Evolutionary conservation across 2,329 filamentous ascomycete genomes (phyloP).

Genomic region (Fusarium sororula): DNA sequence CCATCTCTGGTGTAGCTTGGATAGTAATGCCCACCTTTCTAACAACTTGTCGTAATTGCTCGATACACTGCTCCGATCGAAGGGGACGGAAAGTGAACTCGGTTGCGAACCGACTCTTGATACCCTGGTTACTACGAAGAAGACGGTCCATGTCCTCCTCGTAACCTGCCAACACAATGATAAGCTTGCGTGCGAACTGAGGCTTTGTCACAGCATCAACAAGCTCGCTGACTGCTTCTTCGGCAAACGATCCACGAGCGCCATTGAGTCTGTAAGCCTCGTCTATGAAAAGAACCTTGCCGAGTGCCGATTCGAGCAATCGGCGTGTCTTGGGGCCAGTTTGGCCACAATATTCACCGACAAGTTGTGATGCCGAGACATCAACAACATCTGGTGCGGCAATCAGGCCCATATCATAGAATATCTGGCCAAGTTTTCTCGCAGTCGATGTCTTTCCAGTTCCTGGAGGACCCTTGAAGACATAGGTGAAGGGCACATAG

Average conservation of each 20-base stretch:
- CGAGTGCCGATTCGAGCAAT: slow-evolving; percentile 68
- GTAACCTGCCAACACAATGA: slow-evolving; percentile 75
- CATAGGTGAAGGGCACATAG: slow-evolving; percentile 70
- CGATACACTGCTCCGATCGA: slow-evolving; percentile 54
- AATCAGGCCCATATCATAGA: slow-evolving; percentile 77
- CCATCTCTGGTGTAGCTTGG: slow-evolving; percentile 38
- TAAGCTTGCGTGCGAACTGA: slow-evolving; percentile 65
- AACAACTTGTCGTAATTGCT: slow-evolving; percentile 54
- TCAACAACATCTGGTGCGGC: slow-evolving; percentile 69
- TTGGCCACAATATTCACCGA: slow-evolving; percentile 74
- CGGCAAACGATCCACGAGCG: slow-evolving; percentile 63
- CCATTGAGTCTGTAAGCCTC: slow-evolving; percentile 71
- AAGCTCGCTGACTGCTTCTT: slow-evolving; percentile 62
- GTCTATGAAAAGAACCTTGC: slow-evolving; percentile 76
- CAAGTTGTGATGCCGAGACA: slow-evolving; percentile 72
- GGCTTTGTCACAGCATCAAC: slow-evolving; percentile 63
- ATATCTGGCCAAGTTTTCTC: slow-evolving; percentile 75
- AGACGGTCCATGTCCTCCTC: slow-evolving; percentile 71
- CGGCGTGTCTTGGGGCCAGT: slow-evolving; percentile 72
- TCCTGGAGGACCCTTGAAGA: slow-evolving; percentile 71
- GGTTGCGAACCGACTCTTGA: slow-evolving; percentile 71
- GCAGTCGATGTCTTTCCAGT: slow-evolving; percentile 79
- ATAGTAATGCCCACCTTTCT: slow-evolving; percentile 43
- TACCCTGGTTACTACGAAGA: slow-evolving; percentile 67
- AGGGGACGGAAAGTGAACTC: slow-evolving; percentile 65